Evolutionary conservation across 306 rosid genomes (phyloP).

Genomic region (Gleditsia sinensis): DNA sequence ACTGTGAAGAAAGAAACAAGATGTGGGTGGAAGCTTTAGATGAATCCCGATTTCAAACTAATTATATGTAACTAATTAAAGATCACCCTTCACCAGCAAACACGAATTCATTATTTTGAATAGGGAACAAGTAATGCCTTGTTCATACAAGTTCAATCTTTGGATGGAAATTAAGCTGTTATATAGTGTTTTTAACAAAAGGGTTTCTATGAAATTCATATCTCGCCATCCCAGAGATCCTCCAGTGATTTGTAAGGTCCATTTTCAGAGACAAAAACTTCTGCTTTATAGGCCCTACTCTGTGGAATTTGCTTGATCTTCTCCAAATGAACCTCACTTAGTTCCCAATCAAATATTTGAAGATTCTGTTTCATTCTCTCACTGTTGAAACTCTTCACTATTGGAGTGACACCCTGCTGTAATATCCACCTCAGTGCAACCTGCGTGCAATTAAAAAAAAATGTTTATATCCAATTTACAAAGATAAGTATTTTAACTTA

Average conservation of each 20-base stretch:
- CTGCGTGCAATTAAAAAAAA: slow-evolving; percentile 32
- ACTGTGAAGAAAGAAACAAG: no score
- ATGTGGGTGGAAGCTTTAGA: no score
- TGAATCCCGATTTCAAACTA: no score
- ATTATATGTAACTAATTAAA: no score
- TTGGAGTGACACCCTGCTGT: slow-evolving; percentile 42
- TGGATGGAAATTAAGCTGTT: no score
- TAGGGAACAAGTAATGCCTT: no score
- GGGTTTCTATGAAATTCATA: not conserved
- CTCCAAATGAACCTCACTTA: slow-evolving; percentile 40
- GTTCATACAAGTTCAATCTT: no score
- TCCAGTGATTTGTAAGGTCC: slow-evolving; percentile 52
- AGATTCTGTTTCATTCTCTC: slow-evolving; percentile 52
- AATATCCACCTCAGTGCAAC: slow-evolving; percentile 54
- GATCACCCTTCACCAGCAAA: no score
- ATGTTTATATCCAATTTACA: no score
- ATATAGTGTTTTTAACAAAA: no score
- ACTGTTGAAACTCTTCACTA: slow-evolving; percentile 52
- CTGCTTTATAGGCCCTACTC: slow-evolving; percentile 26
- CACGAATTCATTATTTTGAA: no score
- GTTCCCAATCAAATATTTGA: slow-evolving; percentile 53
- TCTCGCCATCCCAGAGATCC: slow-evolving; percentile 46
- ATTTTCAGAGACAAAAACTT: slow-evolving; percentile 35
- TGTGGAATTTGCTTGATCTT: slow-evolving; percentile 49
- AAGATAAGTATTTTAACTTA: no score